A percentile compares a stretch with the other conserved stretches of the same genome.
phyloP scores from a whole-genome alignment of 768 basidiomycete species.

The Lyophyllum shimeji region DNA sequence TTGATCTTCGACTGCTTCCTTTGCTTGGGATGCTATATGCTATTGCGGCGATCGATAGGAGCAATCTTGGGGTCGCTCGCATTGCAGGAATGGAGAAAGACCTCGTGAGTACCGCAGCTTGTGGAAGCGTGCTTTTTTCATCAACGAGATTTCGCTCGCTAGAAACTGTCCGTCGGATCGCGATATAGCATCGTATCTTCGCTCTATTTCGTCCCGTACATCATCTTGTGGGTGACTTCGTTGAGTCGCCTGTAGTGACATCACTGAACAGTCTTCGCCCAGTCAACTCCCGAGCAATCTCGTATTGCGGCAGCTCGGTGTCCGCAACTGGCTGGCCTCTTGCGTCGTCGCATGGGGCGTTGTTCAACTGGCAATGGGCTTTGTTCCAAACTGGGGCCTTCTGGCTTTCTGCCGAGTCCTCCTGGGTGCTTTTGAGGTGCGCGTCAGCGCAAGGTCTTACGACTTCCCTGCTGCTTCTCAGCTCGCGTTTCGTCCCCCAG shows the following conservation, averaged over 20 bases:
- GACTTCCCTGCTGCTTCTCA: not conserved
- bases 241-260: not conserved
- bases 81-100: slow-evolving; percentile 37
- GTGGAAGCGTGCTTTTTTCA: not conserved
- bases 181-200: slow-evolving; percentile 47
- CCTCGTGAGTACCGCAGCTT: slow-evolving; percentile 20
- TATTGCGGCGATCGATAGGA: slow-evolving; percentile 32
- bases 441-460: not conserved
- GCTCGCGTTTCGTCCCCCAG: slow-evolving; percentile 20
- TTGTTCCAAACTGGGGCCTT: slow-evolving; percentile 40
- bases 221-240: slow-evolving; percentile 36
- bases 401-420: slow-evolving; percentile 39
- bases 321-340: slow-evolving; percentile 39
- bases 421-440: slow-evolving; percentile 44
- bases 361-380: slow-evolving; percentile 47
- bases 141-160: not conserved
- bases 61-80: slow-evolving; percentile 33
- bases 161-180: slow-evolving; percentile 37
- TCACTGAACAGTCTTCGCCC: not conserved
- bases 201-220: slow-evolving; percentile 48
- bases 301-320: slow-evolving; percentile 41
- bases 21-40: slow-evolving; percentile 34
- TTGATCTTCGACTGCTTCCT: slow-evolving; percentile 36
- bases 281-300: slow-evolving; percentile 48
- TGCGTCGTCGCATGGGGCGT: slow-evolving; percentile 44